Evolutionary conservation across 2,329 filamentous ascomycete genomes (phyloP), one percentile per base, ranked within the genome.

Genomic region (Ceratocystiopsis minuta): DNA sequence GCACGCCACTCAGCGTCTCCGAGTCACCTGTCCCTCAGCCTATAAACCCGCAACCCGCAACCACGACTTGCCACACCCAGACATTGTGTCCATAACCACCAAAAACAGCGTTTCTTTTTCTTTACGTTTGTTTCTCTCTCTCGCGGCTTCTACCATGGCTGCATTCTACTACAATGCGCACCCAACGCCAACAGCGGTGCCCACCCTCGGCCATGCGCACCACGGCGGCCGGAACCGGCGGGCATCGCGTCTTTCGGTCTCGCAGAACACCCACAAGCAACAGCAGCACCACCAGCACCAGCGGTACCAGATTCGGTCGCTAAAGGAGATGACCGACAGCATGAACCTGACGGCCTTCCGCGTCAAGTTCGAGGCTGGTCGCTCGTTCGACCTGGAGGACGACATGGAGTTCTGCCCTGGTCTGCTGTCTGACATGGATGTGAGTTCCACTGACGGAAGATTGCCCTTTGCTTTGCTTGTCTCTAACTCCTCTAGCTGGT

Each of bases 381-480:
- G 86, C 45, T 94, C 87, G 11, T 96, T 96, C 55, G 88, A 96
- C 53, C 71, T 96, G 48, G 88, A 95, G 55, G 88, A 96, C 58
- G 88, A 96, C 59, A 72, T 94, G 64, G 80, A 94, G 61, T 96
- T 96, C 62, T 95, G 87, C 63, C 88, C 88, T 48, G 78, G 80
- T 58, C 72, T 96, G 52, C 68, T 96, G 65, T 93, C 86, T 33
- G 87, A 95, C 64, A 86, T 74, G 62, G 86, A 94, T 75, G 86
- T 94, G 77, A 72, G 72, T 74, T 15, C 9, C 13, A 14, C 4
- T n/a, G 3, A 17, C 32, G 13, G 7, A 2, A n/a, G 17, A 4
- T 14, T 33, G 16, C 20, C 15, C 9, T 35, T 24, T 11, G 9
- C 10, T 13, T n/a, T 12, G 6, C 13, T 13, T 2, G 6, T 17